phyloP scores from a whole-genome alignment of 176 grass and related monocot genomes.

The Eragrostis curvula region DNA sequence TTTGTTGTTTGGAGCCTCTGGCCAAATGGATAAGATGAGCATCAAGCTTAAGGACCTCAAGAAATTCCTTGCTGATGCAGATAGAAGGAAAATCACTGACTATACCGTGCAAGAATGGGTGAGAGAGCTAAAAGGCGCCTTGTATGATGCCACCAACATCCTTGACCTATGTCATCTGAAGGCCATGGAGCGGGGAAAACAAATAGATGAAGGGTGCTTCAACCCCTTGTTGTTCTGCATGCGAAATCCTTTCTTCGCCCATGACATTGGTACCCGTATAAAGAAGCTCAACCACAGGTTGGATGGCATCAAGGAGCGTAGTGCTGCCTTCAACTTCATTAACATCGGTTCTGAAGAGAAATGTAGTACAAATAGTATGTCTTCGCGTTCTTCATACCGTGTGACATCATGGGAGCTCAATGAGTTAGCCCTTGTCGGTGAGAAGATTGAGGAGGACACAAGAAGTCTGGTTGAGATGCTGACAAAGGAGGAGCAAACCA shows the following conservation, averaged over 20 bases:
- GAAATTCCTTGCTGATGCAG: not conserved
- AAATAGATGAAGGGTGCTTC: not conserved
- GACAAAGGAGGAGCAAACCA: not conserved
- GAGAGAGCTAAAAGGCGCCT: not conserved
- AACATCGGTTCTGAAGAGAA: not conserved
- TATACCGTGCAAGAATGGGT: not conserved
- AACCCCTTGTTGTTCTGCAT: not conserved
- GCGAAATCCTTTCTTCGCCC: not conserved
- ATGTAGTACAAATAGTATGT: no score
- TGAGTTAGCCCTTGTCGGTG: not conserved
- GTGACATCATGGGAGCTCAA: not conserved
- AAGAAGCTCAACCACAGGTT: not conserved
- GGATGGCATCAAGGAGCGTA: not conserved
- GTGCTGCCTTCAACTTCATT: not conserved
- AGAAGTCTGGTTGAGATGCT: slow-evolving; percentile 10
- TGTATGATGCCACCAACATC: slow-evolving; percentile 14
- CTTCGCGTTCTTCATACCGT: not conserved
- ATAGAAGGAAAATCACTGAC: not conserved
- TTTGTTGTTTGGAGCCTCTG: slow-evolving; percentile 1
- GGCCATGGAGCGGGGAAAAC: not conserved
- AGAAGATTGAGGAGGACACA: slow-evolving; percentile 31
- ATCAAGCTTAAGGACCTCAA: not conserved
- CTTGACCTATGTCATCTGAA: slow-evolving; percentile 6
- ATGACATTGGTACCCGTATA: not conserved
- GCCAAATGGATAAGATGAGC: slow-evolving; percentile 5